Percentiles rank a stretch among this genome's conserved stretches.
phyloP scores from a whole-genome alignment of 2,329 filamentous ascomycete species.

The Rhinocladiella similis region DNA sequence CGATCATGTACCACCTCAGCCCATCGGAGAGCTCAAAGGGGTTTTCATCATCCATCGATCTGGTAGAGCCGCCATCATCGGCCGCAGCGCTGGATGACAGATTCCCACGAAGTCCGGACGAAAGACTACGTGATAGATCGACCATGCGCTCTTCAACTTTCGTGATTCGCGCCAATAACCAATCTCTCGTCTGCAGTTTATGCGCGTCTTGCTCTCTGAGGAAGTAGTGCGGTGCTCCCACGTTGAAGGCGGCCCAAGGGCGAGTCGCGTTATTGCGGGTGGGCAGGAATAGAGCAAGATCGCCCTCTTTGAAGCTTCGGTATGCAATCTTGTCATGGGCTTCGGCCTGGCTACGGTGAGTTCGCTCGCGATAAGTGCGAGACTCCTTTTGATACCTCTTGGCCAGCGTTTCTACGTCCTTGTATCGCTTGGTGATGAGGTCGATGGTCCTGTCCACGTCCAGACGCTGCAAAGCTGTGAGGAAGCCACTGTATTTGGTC shows the following conservation, averaged over 20 bases:
- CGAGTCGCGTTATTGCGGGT: conserved; percentile 92
- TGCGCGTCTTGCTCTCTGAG: conserved; percentile 89
- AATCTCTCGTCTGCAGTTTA: conserved; percentile 80
- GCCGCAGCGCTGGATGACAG: conserved; percentile 54
- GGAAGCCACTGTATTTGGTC: conserved; percentile 71
- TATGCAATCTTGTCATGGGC: conserved; percentile 96
- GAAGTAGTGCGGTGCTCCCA: conserved; percentile 96
- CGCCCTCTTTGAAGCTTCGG: conserved; percentile 92
- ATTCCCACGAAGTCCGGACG: conserved; percentile 38
- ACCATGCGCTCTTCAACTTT: conserved; percentile 92
- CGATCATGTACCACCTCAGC: conserved; percentile 91
- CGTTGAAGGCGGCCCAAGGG: conserved; percentile 98
- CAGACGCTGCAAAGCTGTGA: conserved; percentile 73
- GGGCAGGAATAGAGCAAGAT: conserved; percentile 89
- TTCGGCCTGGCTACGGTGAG: conserved; percentile 76
- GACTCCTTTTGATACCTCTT: conserved; percentile 92
- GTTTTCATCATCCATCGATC: conserved; percentile 80
- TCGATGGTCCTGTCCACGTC: conserved; percentile 83
- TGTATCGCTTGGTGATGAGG: conserved; percentile 81
- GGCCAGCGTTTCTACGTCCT: conserved; percentile 89
- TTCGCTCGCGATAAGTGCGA: conserved; percentile 81
- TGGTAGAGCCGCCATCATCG: conserved; percentile 50
- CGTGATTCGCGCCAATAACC: conserved; percentile 92
- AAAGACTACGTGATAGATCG: conserved; percentile 79
- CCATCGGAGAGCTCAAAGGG: conserved; percentile 96